A percentile compares a stretch with the other conserved stretches of the same genome.
phyloP scores from a whole-genome alignment of 495 filamentous ascomycete genomes.

The Aspergillus sclerotioniger region DNA sequence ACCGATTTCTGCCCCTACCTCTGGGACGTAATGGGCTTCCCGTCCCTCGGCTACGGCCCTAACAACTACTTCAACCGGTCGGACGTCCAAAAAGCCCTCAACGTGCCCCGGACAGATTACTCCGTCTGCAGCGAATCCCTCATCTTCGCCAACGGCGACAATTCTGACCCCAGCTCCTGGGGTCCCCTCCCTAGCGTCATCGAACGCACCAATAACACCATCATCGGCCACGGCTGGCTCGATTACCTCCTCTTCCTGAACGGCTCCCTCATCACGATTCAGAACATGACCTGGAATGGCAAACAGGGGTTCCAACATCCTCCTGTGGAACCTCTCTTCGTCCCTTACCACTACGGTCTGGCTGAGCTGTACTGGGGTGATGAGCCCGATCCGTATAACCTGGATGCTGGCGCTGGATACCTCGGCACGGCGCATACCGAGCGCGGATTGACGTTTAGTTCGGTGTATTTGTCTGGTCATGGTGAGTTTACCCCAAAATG shows the following conservation, averaged over 20 bases:
- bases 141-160: slow-evolving; percentile 56
- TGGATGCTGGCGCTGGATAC: slow-evolving; percentile 50
- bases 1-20: slow-evolving; percentile 70
- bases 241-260: slow-evolving; percentile 61
- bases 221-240: slow-evolving; percentile 63
- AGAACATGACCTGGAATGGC: slow-evolving; percentile 86
- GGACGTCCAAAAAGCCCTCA: slow-evolving; percentile 73
- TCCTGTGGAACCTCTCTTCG: slow-evolving; percentile 60
- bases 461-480: slow-evolving; percentile 59
- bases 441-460: slow-evolving; percentile 66
- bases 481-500: slow-evolving; percentile 29
- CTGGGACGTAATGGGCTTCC: slow-evolving; percentile 74
- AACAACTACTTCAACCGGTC: slow-evolving; percentile 73
- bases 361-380: slow-evolving; percentile 25
- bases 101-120: slow-evolving; percentile 65
- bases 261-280: slow-evolving; percentile 68
- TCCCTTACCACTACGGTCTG: slow-evolving; percentile 57
- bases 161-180: slow-evolving; percentile 49
- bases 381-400: slow-evolving; percentile 15
- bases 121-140: slow-evolving; percentile 50
- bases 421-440: slow-evolving; percentile 63
- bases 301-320: slow-evolving; percentile 61
- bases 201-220: slow-evolving; percentile 63
- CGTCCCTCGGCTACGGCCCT: slow-evolving; percentile 56
- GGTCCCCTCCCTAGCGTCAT: slow-evolving; percentile 67